These are phyloP conservation scores for Vachellia pachyceras DNA, from an alignment of 306 rosid genomes.

Conservation along the genomic window DNA sequence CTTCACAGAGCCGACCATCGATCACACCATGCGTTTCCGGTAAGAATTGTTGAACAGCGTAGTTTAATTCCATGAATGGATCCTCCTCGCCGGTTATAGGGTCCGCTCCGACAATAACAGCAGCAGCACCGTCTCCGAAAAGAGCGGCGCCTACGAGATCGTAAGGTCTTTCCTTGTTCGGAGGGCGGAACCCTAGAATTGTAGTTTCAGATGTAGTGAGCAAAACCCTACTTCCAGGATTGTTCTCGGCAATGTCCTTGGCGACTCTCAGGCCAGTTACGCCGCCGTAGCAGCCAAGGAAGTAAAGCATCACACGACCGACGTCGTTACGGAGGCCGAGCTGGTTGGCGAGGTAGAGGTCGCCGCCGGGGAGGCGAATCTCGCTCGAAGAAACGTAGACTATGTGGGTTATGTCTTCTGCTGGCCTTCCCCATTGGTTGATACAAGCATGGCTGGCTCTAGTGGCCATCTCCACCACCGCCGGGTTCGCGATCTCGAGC, in stretches of 20 bases:
- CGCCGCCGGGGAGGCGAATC: conserved; percentile 89
- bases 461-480: conserved; percentile 86
- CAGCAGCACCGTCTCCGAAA: conserved; percentile 95
- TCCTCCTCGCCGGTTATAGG: conserved; percentile 47
- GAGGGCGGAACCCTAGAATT: conserved; percentile 90
- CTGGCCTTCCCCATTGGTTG: conserved; percentile 87
- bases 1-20: conserved; percentile 79
- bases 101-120: conserved; percentile 76
- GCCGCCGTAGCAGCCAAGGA: conserved; percentile 94
- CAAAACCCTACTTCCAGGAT: conserved; percentile 80
- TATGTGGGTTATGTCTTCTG: conserved; percentile 76
- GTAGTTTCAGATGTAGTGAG: conserved; percentile 85
- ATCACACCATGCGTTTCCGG: conserved; percentile 79
- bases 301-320: conserved; percentile 82
- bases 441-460: conserved; percentile 85
- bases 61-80: conserved; percentile 87
- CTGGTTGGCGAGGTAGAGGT: conserved; percentile 77
- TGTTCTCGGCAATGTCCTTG: conserved; percentile 95
- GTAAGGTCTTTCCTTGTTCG: conserved; percentile 78
- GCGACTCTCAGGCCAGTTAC: conserved; percentile 91
- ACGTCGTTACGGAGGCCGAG: conserved; percentile 75
- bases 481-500: conserved; percentile 88
- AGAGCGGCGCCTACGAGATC: conserved; percentile 98
- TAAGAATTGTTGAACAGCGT: conserved; percentile 80
- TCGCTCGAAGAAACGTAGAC: conserved; percentile 93